Conservation (phyloP, 768 basidiomycete genomes). For the Epithele typhae region DNA sequence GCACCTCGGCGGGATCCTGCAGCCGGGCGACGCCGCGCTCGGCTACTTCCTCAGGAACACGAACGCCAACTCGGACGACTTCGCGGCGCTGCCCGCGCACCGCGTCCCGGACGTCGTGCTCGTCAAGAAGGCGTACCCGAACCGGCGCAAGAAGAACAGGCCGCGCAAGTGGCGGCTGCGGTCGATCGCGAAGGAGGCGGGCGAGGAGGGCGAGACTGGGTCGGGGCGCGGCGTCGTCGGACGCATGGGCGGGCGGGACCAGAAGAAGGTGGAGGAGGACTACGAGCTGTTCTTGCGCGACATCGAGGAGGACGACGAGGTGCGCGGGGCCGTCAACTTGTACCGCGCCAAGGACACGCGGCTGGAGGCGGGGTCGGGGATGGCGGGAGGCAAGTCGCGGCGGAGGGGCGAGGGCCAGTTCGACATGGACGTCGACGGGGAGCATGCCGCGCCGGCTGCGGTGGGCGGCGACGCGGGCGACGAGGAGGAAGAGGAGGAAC, state of each 20-base stretch:
- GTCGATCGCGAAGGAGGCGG: slow-evolving; percentile 89
- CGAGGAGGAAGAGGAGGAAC: slow-evolving; percentile 77
- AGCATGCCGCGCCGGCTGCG: slow-evolving; percentile 25
- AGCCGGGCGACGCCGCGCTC: slow-evolving; percentile 90
- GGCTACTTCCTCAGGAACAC: slow-evolving; percentile 86
- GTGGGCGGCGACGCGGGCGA: slow-evolving; percentile 47
- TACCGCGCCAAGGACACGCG: slow-evolving; percentile 65
- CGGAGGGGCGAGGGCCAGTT: slow-evolving; percentile 39
- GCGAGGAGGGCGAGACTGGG: slow-evolving; percentile 79
- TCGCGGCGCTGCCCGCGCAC: slow-evolving; percentile 56
- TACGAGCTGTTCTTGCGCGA: slow-evolving; percentile 95
- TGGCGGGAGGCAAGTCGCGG: slow-evolving; percentile 34
- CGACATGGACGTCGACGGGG: slow-evolving; percentile 65
- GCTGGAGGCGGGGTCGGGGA: slow-evolving; percentile 43
- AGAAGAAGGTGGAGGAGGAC: slow-evolving; percentile 91
- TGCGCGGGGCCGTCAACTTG: slow-evolving; percentile 81
- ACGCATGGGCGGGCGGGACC: slow-evolving; percentile 83
- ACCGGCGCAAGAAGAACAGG: slow-evolving; percentile 86
- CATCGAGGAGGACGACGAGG: slow-evolving; percentile 90
- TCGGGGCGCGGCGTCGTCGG: slow-evolving; percentile 84
- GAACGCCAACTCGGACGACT: slow-evolving; percentile 93
- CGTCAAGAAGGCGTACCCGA: slow-evolving; percentile 93
- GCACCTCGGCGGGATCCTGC: slow-evolving; percentile 88
- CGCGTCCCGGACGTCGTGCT: slow-evolving; percentile 90
- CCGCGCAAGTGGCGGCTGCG: slow-evolving; percentile 83